Base-by-base conservation (phyloP, 768 basidiomycete genomes). In the Glaciozyma martinii region DNA sequence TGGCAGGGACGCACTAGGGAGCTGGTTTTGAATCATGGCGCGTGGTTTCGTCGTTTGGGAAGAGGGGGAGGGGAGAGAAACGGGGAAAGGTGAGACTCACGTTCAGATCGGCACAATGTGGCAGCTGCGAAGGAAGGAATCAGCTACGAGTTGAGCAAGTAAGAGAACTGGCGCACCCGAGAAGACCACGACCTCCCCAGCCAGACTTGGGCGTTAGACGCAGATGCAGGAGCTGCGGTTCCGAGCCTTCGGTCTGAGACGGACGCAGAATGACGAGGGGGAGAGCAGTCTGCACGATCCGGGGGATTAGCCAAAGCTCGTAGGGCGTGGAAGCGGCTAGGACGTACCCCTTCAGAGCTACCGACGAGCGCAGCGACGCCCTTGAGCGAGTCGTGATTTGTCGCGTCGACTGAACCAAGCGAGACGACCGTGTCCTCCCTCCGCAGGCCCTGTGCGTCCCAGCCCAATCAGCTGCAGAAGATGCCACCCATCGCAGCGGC, bases 341-440 rank as follows among this genome's bases (percentile, higher is more conserved):
- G 0, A 25, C 54, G 16, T 68, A 90, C 90, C 73, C 89, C 85
- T 77, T 97, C 90, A 50, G 82, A 86, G 19, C 80, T 79, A n/a
- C 80, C 77, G 1, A 95, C 90, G n/a, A 90, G 74, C 6, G 82
- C 81, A 0, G 86, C 86, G 42, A 97, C 75, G 29, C 86, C 85
- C 62, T 85, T 82, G 47, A 95, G 75, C 13, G 83, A 80, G 25
- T 65, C 56, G 57, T 67, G n/a, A 78, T 75, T 27, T 79, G 78
- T 0, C 79, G 74, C 21, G 81, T 82, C 23, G 66, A 93, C 76
- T 43, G 77, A 75, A 0, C 86, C 89, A 74, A 94, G 90, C 67
- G 85, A 83, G 32, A 89, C 67, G 59, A 93, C 76, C 43, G 89
- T 79, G 75, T 91, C 88, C 60, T 84, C 83, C 59, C 81, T 80